Conservation (phyloP, 805 yeast genomes). For the Saturnispora mendoncae region DNA sequence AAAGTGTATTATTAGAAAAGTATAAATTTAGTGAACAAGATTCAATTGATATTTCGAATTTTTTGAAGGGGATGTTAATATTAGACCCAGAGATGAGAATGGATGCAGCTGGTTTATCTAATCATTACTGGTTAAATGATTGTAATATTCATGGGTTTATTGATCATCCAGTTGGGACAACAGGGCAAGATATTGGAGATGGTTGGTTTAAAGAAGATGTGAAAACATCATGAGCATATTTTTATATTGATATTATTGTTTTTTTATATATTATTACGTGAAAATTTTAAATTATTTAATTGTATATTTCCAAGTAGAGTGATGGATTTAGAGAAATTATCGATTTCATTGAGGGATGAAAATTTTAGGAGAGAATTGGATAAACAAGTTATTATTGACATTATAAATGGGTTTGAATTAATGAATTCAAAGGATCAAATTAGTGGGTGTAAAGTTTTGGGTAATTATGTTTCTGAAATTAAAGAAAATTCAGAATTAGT, state of each 20-base stretch:
- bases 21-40: slow-evolving; percentile 64
- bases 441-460: too few relatives aligned
- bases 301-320: too few relatives aligned
- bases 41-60: slow-evolving; percentile 65
- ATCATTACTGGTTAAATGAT: slow-evolving; percentile 78
- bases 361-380: slow-evolving; percentile 3
- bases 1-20: slow-evolving; percentile 75
- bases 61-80: slow-evolving; percentile 73
- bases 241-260: background rate
- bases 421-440: slow-evolving; percentile 1
- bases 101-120: slow-evolving; percentile 93
- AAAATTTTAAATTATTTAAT: background rate
- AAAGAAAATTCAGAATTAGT: slow-evolving; percentile 8
- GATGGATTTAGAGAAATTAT: slow-evolving; percentile 5
- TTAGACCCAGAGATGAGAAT: slow-evolving; percentile 75
- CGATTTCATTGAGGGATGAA: slow-evolving; percentile 6
- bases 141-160: slow-evolving; percentile 69
- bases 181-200: slow-evolving; percentile 74
- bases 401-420: background rate
- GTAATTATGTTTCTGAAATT: slow-evolving; percentile 16
- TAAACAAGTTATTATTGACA: background rate
- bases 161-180: slow-evolving; percentile 67
- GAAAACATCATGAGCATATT: slow-evolving; percentile 1
- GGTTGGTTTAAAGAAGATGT: slow-evolving; percentile 81
- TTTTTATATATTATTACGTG: background rate